Conservation (phyloP, 1,139 yeast genomes). For the Diutina catenulata region DNA sequence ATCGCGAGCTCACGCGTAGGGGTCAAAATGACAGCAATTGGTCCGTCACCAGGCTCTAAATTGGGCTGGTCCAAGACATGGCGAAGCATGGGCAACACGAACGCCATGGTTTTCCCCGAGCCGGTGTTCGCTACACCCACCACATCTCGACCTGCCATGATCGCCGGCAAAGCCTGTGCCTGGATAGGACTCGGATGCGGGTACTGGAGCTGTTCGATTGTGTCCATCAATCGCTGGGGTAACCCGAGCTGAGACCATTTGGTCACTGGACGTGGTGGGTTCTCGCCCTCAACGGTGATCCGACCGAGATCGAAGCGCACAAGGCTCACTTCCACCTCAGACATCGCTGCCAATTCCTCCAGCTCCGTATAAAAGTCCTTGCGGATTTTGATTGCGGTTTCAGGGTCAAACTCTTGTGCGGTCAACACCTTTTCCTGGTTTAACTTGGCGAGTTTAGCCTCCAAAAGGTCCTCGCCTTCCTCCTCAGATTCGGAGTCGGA, state of each 20-base stretch:
- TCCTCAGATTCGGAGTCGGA: not conserved
- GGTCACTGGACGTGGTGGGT: conserved; percentile 55
- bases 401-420: not conserved
- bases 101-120: conserved; percentile 89
- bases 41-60: conserved; percentile 49
- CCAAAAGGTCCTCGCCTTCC: not conserved
- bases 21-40: conserved; percentile 68
- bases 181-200: conserved; percentile 78
- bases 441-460: not conserved
- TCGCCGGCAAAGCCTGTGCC: conserved; percentile 81
- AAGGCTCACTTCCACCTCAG: conserved; percentile 40
- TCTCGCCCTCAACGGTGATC: conserved; percentile 46
- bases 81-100: conserved; percentile 70
- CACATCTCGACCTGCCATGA: conserved; percentile 82
- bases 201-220: conserved; percentile 42
- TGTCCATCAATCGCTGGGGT: conserved; percentile 42
- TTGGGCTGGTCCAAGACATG: conserved; percentile 69
- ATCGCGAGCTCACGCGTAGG: conserved; percentile 92
- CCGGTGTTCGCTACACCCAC: conserved; percentile 96
- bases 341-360: conserved; percentile 34
- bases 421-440: not conserved
- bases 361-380: conserved; percentile 60
- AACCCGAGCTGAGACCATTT: conserved; percentile 80
- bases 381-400: conserved; percentile 33
- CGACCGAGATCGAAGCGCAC: conserved; percentile 51